Conservation (phyloP, 169 alveolate species). For the Plasmodium inui region DNA sequence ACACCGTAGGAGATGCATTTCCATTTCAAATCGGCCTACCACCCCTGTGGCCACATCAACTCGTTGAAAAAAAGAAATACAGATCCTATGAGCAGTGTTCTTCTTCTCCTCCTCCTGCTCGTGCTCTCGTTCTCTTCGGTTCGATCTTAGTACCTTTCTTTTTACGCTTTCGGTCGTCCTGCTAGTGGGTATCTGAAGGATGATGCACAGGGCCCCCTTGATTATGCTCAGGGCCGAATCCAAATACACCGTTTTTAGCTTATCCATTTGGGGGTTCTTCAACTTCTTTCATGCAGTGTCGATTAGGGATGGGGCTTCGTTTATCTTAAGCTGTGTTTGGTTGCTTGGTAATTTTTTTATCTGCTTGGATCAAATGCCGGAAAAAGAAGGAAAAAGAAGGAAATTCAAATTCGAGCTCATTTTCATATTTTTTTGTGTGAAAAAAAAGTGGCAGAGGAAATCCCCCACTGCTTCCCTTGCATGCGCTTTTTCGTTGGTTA, state of each 20-base stretch:
- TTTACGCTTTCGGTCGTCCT: slow-evolving; percentile 83
- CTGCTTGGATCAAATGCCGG: background rate
- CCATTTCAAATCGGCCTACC: background rate
- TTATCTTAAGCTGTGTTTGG: background rate
- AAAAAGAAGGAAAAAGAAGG: background rate
- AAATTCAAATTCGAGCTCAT: background rate
- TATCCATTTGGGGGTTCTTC: slow-evolving; percentile 41
- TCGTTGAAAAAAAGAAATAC: background rate
- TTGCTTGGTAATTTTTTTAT: background rate
- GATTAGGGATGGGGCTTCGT: background rate
- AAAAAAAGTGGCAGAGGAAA: background rate
- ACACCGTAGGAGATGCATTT: background rate
- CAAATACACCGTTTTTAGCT: slow-evolving; percentile 70
- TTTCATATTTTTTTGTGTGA: background rate
- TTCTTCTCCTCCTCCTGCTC: background rate
- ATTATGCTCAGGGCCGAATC: slow-evolving; percentile 87
- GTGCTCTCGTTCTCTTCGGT: background rate
- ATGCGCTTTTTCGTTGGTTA: background rate
- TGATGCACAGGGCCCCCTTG: slow-evolving; percentile 87
- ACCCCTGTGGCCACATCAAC: background rate
- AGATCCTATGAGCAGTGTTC: background rate
- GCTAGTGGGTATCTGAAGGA: slow-evolving; percentile 85
- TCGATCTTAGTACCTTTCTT: slow-evolving; percentile 31
- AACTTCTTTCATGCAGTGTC: background rate
- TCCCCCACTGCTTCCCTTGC: background rate